Percentiles rank a stretch among this genome's conserved stretches.
phyloP scores from a whole-genome alignment of 208 protist species.

The Acanthamoeba lenticulata region DNA sequence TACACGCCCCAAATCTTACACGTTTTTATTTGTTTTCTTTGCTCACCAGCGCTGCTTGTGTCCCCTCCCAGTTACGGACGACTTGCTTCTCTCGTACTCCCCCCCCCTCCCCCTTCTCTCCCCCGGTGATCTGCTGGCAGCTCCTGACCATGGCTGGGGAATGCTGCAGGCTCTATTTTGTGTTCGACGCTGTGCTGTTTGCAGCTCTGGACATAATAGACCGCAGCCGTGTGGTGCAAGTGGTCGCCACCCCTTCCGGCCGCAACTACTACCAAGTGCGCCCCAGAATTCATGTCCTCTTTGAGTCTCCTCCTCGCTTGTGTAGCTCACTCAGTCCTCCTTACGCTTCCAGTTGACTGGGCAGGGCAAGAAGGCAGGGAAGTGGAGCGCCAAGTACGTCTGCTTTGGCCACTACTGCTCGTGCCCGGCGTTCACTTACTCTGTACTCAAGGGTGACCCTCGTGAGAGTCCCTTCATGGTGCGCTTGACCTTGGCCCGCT shows the following conservation, averaged over 20 bases:
- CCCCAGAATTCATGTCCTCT: not conserved
- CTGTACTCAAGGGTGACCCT: conserved; percentile 49
- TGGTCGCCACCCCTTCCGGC: conserved; percentile 33
- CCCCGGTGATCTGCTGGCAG: not conserved
- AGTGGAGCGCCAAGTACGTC: conserved; percentile 58
- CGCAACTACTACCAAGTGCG: conserved; percentile 42
- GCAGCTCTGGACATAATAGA: conserved; percentile 65
- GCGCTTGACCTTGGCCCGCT: not conserved
- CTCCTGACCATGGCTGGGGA: not conserved
- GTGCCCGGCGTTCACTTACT: conserved; percentile 36
- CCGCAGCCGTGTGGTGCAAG: conserved; percentile 60
- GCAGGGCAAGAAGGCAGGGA: conserved; percentile 37
- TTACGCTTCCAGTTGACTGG: not conserved
- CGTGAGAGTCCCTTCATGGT: conserved; percentile 64
- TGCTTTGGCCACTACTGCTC: conserved; percentile 69
- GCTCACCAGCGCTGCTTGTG: not conserved
- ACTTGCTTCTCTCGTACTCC: conserved; percentile 7
- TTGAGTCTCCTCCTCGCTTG: not conserved
- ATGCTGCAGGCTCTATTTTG: conserved; percentile 16
- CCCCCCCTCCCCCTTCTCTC: not conserved
- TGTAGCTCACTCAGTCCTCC: not conserved
- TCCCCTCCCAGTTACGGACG: not conserved
- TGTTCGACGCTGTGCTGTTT: conserved; percentile 55
- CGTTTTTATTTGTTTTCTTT: not conserved
- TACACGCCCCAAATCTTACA: not conserved